Base-by-base conservation (phyloP, 495 filamentous ascomycete species). In the Penicillium steckii region DNA sequence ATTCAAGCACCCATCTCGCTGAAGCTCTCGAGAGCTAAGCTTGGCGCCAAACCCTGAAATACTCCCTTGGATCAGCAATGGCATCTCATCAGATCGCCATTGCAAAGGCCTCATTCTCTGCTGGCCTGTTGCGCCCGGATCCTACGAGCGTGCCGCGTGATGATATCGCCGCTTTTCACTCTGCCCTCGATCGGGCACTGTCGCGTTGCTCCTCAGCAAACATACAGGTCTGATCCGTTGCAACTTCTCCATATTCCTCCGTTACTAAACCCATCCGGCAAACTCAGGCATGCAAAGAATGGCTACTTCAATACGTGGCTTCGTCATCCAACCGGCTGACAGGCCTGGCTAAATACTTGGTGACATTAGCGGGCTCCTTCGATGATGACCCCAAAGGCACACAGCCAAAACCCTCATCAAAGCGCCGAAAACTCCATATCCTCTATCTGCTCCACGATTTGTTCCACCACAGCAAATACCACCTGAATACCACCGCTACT, bases 211-310 rank as follows among this genome's bases (percentile, higher is more conserved):
- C 89, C 57, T 76, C 84, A 50, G 65, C 76, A 75, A 95, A 95
- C 75, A 87, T 96, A 79, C 91, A 96, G 91, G 91, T 96, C 91
- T 92, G 91, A 89, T 57, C 62, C 56, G 65, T 64, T 65, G 56
- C 58, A 58, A 65, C 57, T 67, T 50, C 46, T 54, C 49, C 45
- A 49, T 60, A 37, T 55, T 55, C 69, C 33, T 26, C 48, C 49
- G 41, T 57, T 71, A 70, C 78, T 81, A 78, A 78, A 81, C 59
- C 66, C 30, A 50, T 51, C 48, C 33, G 69, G 47, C 66, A 59
- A 68, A 66, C 71, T 74, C 65, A 96, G 91, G 87, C 80, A 74
- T 91, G 88, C 78, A 96, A 92, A 80, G 75, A 80, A 68, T 95
- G 90, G 90, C 82, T 92, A 51, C 75, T 92, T 61, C 75, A 75